Percentiles rank a stretch among this genome's conserved stretches.
Conservation (phyloP, 164 flowering plant species). For the Saururus chinensis region DNA sequence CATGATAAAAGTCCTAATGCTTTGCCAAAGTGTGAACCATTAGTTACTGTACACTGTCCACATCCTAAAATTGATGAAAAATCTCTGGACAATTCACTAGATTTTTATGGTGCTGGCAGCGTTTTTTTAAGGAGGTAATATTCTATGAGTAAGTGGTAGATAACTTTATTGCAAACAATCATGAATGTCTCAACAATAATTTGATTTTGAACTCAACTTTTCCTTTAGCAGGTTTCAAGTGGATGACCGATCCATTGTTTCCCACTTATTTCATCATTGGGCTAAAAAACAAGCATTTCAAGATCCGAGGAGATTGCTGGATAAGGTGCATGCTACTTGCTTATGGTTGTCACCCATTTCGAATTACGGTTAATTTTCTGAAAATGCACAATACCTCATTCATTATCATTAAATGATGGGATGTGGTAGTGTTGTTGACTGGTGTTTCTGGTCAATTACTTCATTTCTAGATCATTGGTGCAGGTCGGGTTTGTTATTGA, state of each 20-base stretch:
- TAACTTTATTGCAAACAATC: not conserved
- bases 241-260: slow-evolving; percentile 63
- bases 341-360: no score
- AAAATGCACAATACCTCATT: not conserved
- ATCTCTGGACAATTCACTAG: slow-evolving; percentile 12
- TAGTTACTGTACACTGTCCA: slow-evolving; percentile 11
- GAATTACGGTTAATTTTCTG: no score
- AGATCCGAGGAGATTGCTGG: slow-evolving; percentile 78
- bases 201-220: not conserved
- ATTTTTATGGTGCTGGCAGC: slow-evolving; percentile 13
- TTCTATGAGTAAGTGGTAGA: not conserved
- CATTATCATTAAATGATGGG: no score
- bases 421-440: no score
- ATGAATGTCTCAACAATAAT: not conserved
- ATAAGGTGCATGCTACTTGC: slow-evolving; percentile 41
- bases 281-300: slow-evolving; percentile 88
- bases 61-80: slow-evolving; percentile 13
- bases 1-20: slow-evolving; percentile 3
- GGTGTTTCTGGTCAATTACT: no score
- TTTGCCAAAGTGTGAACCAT: slow-evolving; percentile 11
- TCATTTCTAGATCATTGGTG: not conserved
- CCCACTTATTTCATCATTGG: slow-evolving; percentile 88
- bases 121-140: slow-evolving; percentile 58
- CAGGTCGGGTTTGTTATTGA: slow-evolving; percentile 87
- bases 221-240: slow-evolving; percentile 38